Evolutionary conservation across 176 grass and related monocot species (phyloP).

Genomic region (Raddia distichophylla): DNA sequence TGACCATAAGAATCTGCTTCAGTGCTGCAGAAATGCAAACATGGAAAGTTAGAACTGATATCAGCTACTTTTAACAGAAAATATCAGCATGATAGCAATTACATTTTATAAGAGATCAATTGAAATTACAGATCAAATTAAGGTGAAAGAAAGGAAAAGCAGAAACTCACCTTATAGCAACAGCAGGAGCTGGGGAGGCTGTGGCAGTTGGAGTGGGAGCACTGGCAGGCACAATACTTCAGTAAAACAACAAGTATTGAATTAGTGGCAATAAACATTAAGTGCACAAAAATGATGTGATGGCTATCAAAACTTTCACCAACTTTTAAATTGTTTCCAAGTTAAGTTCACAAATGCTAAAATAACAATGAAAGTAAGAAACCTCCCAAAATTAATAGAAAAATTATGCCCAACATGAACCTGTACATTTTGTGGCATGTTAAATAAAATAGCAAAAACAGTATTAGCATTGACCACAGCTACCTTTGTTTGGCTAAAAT

Average conservation of each 20-base stretch:
- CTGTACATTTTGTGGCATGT: neutral
- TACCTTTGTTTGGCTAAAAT: too few relatives aligned
- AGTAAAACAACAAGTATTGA: slow-evolving; percentile 31
- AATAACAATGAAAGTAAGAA: neutral
- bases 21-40: slow-evolving; percentile 46
- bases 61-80: slow-evolving; percentile 23
- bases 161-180: slow-evolving; percentile 60
- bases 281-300: neutral
- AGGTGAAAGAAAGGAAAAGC: slow-evolving; percentile 22
- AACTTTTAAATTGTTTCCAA: neutral
- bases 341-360: slow-evolving; percentile 20
- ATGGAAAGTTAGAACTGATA: slow-evolving; percentile 17
- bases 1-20: slow-evolving; percentile 70
- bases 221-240: slow-evolving; percentile 57
- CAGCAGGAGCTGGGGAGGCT: slow-evolving; percentile 61
- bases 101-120: neutral
- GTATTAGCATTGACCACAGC: neutral
- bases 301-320: neutral
- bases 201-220: slow-evolving; percentile 56
- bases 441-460: slow-evolving; percentile 2
- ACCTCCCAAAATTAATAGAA: neutral
- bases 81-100: slow-evolving; percentile 12
- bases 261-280: slow-evolving; percentile 42
- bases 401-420: neutral
- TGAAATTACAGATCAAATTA: slow-evolving; percentile 15